Conservation (phyloP, 106 monocot genomes). For the Vanilla planifolia region DNA sequence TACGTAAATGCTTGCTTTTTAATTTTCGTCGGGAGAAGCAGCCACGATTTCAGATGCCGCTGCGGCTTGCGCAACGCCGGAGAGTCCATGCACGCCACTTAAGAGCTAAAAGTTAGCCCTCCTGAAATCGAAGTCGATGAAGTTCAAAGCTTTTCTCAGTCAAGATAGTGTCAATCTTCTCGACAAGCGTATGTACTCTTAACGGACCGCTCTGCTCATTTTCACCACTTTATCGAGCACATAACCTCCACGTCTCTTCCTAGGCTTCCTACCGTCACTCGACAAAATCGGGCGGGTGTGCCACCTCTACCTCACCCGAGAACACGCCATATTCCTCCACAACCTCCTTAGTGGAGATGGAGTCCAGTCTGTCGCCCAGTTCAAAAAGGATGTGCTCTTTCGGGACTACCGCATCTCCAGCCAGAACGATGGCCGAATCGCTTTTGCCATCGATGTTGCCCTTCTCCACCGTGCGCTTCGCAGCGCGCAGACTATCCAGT, state of each 20-base stretch:
- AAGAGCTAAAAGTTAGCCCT: too few species aligned
- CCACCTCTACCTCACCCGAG: slow-evolving; percentile 73
- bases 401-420: slow-evolving; percentile 82
- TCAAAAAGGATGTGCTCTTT: slow-evolving; percentile 73
- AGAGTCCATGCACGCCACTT: too few species aligned
- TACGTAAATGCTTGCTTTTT: too few species aligned
- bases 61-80: too few species aligned
- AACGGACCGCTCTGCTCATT: too few species aligned
- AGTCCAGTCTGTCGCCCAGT: slow-evolving; percentile 81
- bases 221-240: slow-evolving; percentile 19
- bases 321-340: slow-evolving; percentile 88
- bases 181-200: slow-evolving; percentile 75
- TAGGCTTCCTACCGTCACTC: slow-evolving; percentile 85
- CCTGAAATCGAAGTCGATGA: slow-evolving; percentile 50
- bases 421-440: slow-evolving; percentile 71
- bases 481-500: slow-evolving; percentile 72
- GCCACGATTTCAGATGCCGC: too few species aligned
- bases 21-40: too few species aligned
- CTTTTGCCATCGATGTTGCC: slow-evolving; percentile 65
- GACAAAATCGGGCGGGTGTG: slow-evolving; percentile 82
- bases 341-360: slow-evolving; percentile 63
- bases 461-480: slow-evolving; percentile 94
- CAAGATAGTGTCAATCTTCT: slow-evolving; percentile 81
- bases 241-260: not conserved
- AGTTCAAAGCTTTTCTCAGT: slow-evolving; percentile 92